Percentiles rank a stretch among this genome's conserved stretches.
These are phyloP conservation scores for Knufia petricola DNA, from an alignment of 2,329 filamentous ascomycete species.

Conservation along the genomic window DNA sequence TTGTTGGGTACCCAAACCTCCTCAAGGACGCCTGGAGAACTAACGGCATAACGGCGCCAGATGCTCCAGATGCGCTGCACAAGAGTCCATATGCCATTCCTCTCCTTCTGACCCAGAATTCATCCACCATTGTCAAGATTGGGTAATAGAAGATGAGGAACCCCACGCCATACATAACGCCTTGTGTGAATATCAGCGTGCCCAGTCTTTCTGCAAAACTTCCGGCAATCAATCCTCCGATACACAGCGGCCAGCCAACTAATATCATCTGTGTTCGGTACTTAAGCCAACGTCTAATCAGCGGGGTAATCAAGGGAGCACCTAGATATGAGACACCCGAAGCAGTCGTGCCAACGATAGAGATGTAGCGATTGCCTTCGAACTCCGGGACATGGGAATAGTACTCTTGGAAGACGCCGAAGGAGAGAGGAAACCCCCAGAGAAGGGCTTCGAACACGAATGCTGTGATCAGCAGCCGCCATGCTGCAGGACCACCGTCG, in stretches of 20 bases:
- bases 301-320: slow-evolving; percentile 23
- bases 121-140: slow-evolving; percentile 33
- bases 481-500: slow-evolving; percentile 18
- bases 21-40: slow-evolving; percentile 35
- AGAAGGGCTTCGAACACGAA: slow-evolving; percentile 21
- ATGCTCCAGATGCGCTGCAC: slow-evolving; percentile 28
- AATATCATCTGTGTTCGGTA: slow-evolving; percentile 31
- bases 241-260: slow-evolving; percentile 33
- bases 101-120: slow-evolving; percentile 31
- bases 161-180: slow-evolving; percentile 32
- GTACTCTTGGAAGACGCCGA: slow-evolving; percentile 29
- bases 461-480: slow-evolving; percentile 16
- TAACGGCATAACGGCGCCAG: slow-evolving; percentile 39
- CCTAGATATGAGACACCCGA: slow-evolving; percentile 20
- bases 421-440: slow-evolving; percentile 24
- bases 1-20: slow-evolving; percentile 34
- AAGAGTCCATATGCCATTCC: slow-evolving; percentile 26
- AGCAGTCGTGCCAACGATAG: slow-evolving; percentile 28
- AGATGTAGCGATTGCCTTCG: slow-evolving; percentile 22
- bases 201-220: slow-evolving; percentile 29
- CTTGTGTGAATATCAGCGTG: slow-evolving; percentile 33
- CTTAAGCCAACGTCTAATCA: slow-evolving; percentile 28
- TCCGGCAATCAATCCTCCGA: slow-evolving; percentile 28
- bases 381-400: slow-evolving; percentile 25
- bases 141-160: slow-evolving; percentile 32